phyloP scores from a whole-genome alignment of 2,329 filamentous ascomycete species.

The Fusarium sp. region DNA sequence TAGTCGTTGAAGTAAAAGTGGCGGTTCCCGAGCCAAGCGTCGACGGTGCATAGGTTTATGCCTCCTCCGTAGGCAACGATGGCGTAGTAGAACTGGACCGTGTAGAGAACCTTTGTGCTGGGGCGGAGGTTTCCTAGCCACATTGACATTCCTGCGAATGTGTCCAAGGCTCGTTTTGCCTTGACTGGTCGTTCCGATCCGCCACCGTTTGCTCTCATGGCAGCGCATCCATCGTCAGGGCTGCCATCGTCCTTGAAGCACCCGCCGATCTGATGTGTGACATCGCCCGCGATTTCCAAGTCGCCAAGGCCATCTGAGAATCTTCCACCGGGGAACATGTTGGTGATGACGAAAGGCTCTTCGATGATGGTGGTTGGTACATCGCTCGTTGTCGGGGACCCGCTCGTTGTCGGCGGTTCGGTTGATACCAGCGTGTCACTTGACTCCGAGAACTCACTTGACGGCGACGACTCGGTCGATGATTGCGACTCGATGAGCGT shows the following conservation, averaged over 20 bases:
- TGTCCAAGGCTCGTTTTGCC: not conserved
- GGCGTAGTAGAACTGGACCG: slow-evolving; percentile 22
- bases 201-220: not conserved
- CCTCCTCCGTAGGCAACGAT: not conserved
- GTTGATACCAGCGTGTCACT: not conserved
- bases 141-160: slow-evolving; percentile 18
- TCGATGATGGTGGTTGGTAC: not conserved
- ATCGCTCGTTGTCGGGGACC: not conserved
- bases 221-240: slow-evolving; percentile 16
- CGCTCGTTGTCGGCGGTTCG: not conserved
- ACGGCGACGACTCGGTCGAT: not conserved
- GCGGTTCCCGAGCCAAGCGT: not conserved
- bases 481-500: not conserved
- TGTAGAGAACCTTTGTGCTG: slow-evolving; percentile 1
- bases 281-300: slow-evolving; percentile 3
- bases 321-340: not conserved
- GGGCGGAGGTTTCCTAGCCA: not conserved
- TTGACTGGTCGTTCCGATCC: not conserved
- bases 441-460: not conserved
- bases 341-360: slow-evolving; percentile 5
- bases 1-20: slow-evolving; percentile 15
- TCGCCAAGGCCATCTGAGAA: slow-evolving; percentile 16
- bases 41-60: not conserved
- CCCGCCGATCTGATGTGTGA: not conserved
- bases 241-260: slow-evolving; percentile 18